Evolutionary conservation across 2,329 filamentous ascomycete species (phyloP).

Genomic region (Ambrosiella xylebori): DNA sequence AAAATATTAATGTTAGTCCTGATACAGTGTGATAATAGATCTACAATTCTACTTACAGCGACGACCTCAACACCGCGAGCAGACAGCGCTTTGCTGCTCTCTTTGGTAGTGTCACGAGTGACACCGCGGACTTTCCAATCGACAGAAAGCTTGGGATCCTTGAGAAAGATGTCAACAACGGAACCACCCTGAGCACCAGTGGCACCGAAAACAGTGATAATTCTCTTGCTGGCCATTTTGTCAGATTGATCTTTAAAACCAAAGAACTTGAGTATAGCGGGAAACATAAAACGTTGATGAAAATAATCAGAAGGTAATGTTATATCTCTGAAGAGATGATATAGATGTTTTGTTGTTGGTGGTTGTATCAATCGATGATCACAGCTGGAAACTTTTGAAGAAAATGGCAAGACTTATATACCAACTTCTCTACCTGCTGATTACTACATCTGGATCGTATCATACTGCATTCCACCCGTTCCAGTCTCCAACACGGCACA

Average conservation of each 20-base stretch:
- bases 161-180: conserved; percentile 28
- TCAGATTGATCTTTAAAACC: neutral
- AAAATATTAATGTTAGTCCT: neutral
- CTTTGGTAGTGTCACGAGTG: conserved; percentile 28
- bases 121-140: conserved; percentile 29
- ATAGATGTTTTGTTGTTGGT: neutral
- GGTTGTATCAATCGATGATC: neutral
- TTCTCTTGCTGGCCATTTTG: conserved; percentile 16
- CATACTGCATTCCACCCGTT: too few species aligned
- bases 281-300: neutral
- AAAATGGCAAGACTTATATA: too few species aligned
- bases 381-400: too few species aligned
- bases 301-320: neutral
- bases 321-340: neutral
- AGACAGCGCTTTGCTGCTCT: conserved; percentile 23
- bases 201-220: conserved; percentile 29
- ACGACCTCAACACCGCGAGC: conserved; percentile 28
- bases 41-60: conserved; percentile 16
- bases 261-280: neutral
- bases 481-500: too few species aligned
- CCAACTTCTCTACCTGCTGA: too few species aligned
- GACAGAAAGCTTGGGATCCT: conserved; percentile 27
- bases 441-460: too few species aligned
- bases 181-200: conserved; percentile 33
- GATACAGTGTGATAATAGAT: neutral